Conservation (phyloP, 768 basidiomycete species). For the Termitomyces sp. region DNA sequence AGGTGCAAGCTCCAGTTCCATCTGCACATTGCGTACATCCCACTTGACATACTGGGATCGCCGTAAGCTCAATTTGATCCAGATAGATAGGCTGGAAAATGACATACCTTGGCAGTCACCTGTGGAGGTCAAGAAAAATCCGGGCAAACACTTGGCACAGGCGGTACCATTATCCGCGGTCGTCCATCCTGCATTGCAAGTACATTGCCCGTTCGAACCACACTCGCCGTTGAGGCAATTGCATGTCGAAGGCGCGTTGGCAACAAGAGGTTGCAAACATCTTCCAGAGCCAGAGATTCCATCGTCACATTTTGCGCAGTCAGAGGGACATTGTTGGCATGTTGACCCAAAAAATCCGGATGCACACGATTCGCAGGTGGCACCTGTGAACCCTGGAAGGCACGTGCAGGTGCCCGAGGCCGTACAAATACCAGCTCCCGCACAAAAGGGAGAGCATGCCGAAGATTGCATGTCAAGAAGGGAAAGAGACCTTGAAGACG, state of each 20-base stretch:
- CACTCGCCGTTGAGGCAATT: slow-evolving; percentile 85
- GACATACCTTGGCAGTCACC: slow-evolving; percentile 72
- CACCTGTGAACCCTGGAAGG: slow-evolving; percentile 69
- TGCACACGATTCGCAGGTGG: slow-evolving; percentile 77
- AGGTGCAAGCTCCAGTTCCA: slow-evolving; percentile 63
- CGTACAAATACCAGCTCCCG: slow-evolving; percentile 70
- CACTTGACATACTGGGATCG: slow-evolving; percentile 57
- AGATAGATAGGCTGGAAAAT: not conserved
- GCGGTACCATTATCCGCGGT: slow-evolving; percentile 67
- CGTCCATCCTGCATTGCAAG: slow-evolving; percentile 77
- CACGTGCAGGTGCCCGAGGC: slow-evolving; percentile 71
- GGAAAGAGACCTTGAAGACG: slow-evolving; percentile 42
- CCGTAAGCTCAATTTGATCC: slow-evolving; percentile 4
- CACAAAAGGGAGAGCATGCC: slow-evolving; percentile 73
- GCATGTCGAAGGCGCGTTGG: slow-evolving; percentile 61
- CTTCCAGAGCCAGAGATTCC: slow-evolving; percentile 76
- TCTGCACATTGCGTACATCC: slow-evolving; percentile 73
- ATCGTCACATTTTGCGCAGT: slow-evolving; percentile 72
- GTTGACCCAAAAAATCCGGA: slow-evolving; percentile 71
- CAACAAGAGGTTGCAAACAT: slow-evolving; percentile 53
- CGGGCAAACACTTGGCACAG: slow-evolving; percentile 70
- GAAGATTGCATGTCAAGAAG: slow-evolving; percentile 72
- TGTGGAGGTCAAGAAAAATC: slow-evolving; percentile 68
- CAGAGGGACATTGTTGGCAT: slow-evolving; percentile 67
- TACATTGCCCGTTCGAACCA: slow-evolving; percentile 62